Percentiles rank a stretch among this genome's conserved stretches.
These are phyloP conservation scores for Cyamopsis tetragonoloba DNA, from an alignment of 306 rosid species.

Conservation along the genomic window DNA sequence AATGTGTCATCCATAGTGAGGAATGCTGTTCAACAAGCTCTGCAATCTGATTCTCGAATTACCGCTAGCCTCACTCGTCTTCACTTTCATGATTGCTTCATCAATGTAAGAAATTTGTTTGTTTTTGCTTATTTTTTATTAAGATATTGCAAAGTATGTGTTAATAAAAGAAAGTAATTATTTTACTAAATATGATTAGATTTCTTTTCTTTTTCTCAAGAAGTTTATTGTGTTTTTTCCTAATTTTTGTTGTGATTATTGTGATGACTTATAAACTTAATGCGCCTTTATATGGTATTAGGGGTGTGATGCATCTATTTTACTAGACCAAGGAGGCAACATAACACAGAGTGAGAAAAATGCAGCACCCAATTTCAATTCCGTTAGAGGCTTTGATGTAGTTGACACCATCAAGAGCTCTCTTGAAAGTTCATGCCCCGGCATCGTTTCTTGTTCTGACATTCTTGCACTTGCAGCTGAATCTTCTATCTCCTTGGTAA, in stretches of 20 bases:
- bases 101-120: slow-evolving; percentile 55
- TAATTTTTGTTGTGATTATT: background rate
- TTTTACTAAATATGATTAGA: too few relatives aligned
- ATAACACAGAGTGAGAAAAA: slow-evolving; percentile 67
- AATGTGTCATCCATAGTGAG: slow-evolving; percentile 53
- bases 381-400: slow-evolving; percentile 47
- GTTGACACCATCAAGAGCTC: slow-evolving; percentile 62
- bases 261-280: too few relatives aligned
- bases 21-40: slow-evolving; percentile 43
- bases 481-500: slow-evolving; percentile 58
- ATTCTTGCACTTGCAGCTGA: slow-evolving; percentile 69
- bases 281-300: too few relatives aligned
- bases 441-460: slow-evolving; percentile 72
- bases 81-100: slow-evolving; percentile 73
- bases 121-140: too few relatives aligned
- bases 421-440: slow-evolving; percentile 57
- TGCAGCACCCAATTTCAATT: slow-evolving; percentile 48
- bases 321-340: slow-evolving; percentile 47
- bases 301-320: slow-evolving; percentile 78
- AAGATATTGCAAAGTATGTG: too few relatives aligned
- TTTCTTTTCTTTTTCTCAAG: background rate
- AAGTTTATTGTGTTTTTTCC: background rate
- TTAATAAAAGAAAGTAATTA: too few relatives aligned
- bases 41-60: slow-evolving; percentile 52
- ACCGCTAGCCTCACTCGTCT: slow-evolving; percentile 63